These are phyloP conservation scores for Hordeum marinum DNA, from an alignment of 176 grass and related monocot species.

Conservation along the genomic window DNA sequence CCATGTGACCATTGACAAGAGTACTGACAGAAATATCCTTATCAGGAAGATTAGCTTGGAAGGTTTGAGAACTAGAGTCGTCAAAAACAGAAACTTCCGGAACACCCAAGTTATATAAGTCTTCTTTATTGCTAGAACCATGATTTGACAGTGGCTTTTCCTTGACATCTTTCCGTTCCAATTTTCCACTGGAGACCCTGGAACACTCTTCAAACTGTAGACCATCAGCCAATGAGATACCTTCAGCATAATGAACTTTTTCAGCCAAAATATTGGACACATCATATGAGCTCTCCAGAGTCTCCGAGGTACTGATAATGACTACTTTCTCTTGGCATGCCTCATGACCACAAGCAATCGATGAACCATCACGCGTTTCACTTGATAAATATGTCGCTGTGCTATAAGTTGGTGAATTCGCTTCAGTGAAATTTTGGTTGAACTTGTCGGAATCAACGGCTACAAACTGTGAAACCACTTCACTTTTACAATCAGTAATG, in stretches of 20 bases:
- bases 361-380: constrained; percentile 29
- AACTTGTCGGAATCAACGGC: constrained; percentile 20
- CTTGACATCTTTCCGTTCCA: constrained; percentile 13
- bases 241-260: constrained; percentile 16
- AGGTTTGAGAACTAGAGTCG: constrained; percentile 24
- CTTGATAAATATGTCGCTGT: constrained; percentile 4
- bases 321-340: constrained; percentile 26
- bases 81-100: constrained; percentile 22
- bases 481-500: constrained; percentile 17
- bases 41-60: constrained; percentile 15
- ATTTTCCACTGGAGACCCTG: constrained; percentile 1
- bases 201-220: constrained; percentile 11
- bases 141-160: constrained; percentile 4
- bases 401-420: constrained; percentile 17
- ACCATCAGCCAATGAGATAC: constrained; percentile 8
- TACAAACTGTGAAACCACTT: constrained; percentile 22
- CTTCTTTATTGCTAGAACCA: constrained; percentile 18
- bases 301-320: constrained; percentile 28
- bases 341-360: constrained; percentile 8
- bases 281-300: constrained; percentile 21
- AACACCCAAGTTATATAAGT: background rate
- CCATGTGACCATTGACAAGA: constrained; percentile 5
- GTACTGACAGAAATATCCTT: constrained; percentile 15
- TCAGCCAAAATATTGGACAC: constrained; percentile 16
- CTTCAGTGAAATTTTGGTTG: background rate